Percentiles rank a stretch among this genome's conserved stretches.
Conservation (phyloP, 2,329 filamentous ascomycete species). For the Ascomycota sp. region DNA sequence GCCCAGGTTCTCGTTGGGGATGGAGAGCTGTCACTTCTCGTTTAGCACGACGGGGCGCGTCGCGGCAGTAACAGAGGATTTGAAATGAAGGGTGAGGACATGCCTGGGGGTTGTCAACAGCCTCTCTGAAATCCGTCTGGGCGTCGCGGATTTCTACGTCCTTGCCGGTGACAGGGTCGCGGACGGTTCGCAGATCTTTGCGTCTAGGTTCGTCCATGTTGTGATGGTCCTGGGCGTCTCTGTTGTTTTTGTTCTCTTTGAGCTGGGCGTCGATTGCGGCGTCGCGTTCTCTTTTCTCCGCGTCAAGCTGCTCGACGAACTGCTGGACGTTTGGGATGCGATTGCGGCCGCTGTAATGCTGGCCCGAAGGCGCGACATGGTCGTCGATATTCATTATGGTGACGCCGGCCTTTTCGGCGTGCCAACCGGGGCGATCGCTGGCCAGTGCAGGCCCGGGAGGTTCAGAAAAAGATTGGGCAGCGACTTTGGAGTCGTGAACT, state of each 20-base stretch:
- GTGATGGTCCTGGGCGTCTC: constrained; percentile 21
- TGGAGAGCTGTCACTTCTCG: constrained; percentile 33
- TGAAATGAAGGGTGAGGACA: neutral
- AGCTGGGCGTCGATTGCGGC: constrained; percentile 40
- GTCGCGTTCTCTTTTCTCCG: constrained; percentile 56
- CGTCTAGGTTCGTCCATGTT: constrained; percentile 14
- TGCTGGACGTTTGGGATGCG: constrained; percentile 72
- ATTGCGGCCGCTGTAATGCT: constrained; percentile 65
- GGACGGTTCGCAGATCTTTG: constrained; percentile 44
- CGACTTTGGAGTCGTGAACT: too few relatives aligned
- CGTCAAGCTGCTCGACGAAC: constrained; percentile 59
- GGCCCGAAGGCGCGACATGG: constrained; percentile 22
- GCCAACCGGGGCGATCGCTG: too few relatives aligned
- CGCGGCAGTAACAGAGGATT: neutral
- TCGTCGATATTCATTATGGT: constrained; percentile 16
- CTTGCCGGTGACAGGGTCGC: constrained; percentile 71
- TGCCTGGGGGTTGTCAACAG: constrained; percentile 49
- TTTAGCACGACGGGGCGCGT: too few relatives aligned
- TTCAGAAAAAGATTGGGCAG: too few relatives aligned
- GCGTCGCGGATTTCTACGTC: constrained; percentile 73
- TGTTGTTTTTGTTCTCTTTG: constrained; percentile 14
- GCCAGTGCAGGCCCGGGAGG: too few relatives aligned
- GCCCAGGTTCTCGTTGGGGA: constrained; percentile 74
- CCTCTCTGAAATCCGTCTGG: constrained; percentile 42
- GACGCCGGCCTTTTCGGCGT: too few relatives aligned